Base-by-base conservation (phyloP, 306 rosid species). In the Lathyrus sativus region DNA sequence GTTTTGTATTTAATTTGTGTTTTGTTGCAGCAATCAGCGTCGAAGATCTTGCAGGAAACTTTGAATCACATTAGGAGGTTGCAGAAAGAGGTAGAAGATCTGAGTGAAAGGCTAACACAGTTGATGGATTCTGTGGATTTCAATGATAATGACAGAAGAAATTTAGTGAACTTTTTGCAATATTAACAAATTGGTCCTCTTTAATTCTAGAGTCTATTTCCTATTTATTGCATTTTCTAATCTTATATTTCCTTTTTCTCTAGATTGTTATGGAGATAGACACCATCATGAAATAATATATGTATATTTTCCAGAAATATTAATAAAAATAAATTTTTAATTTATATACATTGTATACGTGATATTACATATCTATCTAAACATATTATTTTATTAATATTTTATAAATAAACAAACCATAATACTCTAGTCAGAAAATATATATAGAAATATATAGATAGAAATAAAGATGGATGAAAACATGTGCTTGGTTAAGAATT, bases 1-100 rank as follows among this genome's bases (percentile, higher is more conserved):
- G 1, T 19, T 19, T 19, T 19, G 22, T 19, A 19, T 19, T 33
- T 33, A 33, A 18, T 24, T 46, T 54, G 49, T 63, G 75, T 60
- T 56, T 7, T 65, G 33, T 14, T 19, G 80, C 74, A 81, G 82
- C 77, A 44, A 73, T 65, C 85, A 37, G 49, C 57, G 7, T 74
- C 85, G 0, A 65, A 43, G 72, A 53, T 73, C 10, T 71, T 81
- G 80, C 53, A 70, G 10, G 82, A 81, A 77, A 74, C 82, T 0
- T 77, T 79, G 19, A 8, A 65, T 59, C 77, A 81, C 71, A 74
- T 81, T 57, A 69, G 44, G 72, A 74, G 65, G 72, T 62, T 81
- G 29, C 82, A 81, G 82, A 70, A 74, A 65, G 85, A 81, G 65
- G 85, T 77, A 45, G 85, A 77, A 4, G 77, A 74, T 53, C 74